Conservation (phyloP, 129 eudicot genomes). For the Centrapalus pauciflorus region DNA sequence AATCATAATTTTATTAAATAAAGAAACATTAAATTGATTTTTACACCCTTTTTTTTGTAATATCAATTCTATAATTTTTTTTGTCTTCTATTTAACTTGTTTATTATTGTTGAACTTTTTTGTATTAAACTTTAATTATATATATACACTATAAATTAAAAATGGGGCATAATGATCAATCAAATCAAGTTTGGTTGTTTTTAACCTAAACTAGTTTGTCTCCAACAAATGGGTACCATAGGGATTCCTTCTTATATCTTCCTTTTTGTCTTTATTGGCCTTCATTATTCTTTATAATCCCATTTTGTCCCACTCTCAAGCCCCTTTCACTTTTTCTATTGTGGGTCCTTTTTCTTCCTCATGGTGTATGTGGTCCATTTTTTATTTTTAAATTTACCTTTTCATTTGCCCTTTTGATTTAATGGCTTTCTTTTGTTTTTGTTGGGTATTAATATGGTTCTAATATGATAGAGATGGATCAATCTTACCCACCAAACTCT, state of each 20-base stretch:
- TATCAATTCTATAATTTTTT: too few species aligned
- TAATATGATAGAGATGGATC: constrained; percentile 33
- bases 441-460: constrained; percentile 22
- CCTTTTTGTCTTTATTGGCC: constrained; percentile 30
- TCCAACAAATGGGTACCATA: constrained; percentile 18
- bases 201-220: constrained; percentile 20
- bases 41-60: too few species aligned
- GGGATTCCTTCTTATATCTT: constrained; percentile 37
- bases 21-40: too few species aligned
- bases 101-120: too few species aligned
- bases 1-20: background rate
- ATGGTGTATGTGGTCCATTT: constrained; percentile 30
- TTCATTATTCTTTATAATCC: constrained; percentile 35
- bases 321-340: constrained; percentile 20
- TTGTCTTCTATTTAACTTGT: too few species aligned
- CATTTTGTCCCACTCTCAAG: constrained; percentile 24
- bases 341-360: constrained; percentile 26
- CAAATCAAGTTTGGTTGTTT: constrained; percentile 18
- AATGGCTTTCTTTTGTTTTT: constrained; percentile 8
- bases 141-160: background rate
- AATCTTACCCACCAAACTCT: constrained; percentile 13
- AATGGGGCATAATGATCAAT: constrained; percentile 13
- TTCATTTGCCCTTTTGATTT: constrained; percentile 3
- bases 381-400: background rate
- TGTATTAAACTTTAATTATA: too few species aligned